phyloP scores from a whole-genome alignment of 2,329 filamentous ascomycete genomes.

The Fusarium domesticum region DNA sequence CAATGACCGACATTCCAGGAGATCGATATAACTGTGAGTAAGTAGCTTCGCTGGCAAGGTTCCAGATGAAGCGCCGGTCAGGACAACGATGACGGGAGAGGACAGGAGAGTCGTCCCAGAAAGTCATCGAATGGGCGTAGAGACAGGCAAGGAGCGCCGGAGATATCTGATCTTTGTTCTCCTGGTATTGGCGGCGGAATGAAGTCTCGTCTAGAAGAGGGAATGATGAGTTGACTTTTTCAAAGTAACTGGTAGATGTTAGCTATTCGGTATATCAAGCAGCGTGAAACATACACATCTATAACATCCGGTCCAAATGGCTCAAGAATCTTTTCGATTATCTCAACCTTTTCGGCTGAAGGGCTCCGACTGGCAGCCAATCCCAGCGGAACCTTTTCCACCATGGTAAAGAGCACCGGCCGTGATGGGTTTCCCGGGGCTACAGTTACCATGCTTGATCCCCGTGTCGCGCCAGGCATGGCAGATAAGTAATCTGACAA shows the following conservation, averaged over 20 bases:
- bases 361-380: constrained; percentile 37
- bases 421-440: constrained; percentile 31
- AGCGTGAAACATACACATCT: constrained; percentile 37
- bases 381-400: constrained; percentile 46
- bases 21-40: constrained; percentile 58
- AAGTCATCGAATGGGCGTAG: constrained; percentile 56
- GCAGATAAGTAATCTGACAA: constrained; percentile 54
- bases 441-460: constrained; percentile 32
- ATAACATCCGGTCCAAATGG: constrained; percentile 51
- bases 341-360: constrained; percentile 48
- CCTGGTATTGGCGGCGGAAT: constrained; percentile 48
- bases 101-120: constrained; percentile 51
- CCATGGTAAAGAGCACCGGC: constrained; percentile 46
- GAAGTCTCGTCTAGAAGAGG: constrained; percentile 56
- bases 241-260: constrained; percentile 19
- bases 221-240: constrained; percentile 55
- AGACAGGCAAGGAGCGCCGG: constrained; percentile 55
- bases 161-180: constrained; percentile 48
- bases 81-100: constrained; percentile 48
- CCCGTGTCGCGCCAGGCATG: constrained; percentile 30
- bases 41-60: constrained; percentile 57
- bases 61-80: constrained; percentile 60
- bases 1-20: constrained; percentile 56
- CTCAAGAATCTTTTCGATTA: constrained; percentile 58
- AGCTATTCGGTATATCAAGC: neutral